Base-by-base conservation (phyloP, 441 rosid species). In the Bocquillonia castaneifolia region DNA sequence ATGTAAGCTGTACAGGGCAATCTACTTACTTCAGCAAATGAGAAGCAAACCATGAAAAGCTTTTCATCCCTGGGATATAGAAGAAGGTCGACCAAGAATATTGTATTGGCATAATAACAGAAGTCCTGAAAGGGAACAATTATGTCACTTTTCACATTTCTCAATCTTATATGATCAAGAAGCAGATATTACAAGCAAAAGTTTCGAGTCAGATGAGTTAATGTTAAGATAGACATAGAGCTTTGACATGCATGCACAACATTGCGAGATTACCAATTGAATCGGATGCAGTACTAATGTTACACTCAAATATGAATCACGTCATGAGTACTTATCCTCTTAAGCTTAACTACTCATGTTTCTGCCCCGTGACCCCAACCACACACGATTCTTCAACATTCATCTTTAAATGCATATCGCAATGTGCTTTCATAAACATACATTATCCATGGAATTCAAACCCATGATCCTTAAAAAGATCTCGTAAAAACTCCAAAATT, bases 31-130 rank as follows among this genome's bases (percentile, higher is more conserved):
- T 93, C 99, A 0, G 99, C 93, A 82, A 93, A 93, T 18, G 99
- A 86, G 81, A 91, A 91, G 89, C 99, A 93, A 76, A 91, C 88
- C 99, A 93, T 83, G 83, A 91, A 93, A 67, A 93, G 84, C 87
- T 89, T 93, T 76, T 91, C 97, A 72, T 88, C 79, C 75, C 78
- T 86, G 25, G 97, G 91, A 77, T 85, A 87, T 5, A 93, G 68
- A 74, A 93, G 92, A 72, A 91, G 95, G 68, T 85, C 85, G 47
- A 93, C 74, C 93, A 89, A 81, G 86, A 93, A 91, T 73, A 93
- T 93, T 58, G 96, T 91, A 47, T 93, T 93, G 75, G 99, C 99
- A 71, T 91, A 93, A 76, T 93, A 93, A 80, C 99, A 93, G 76
- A 93, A 93, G 74, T 93, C 99, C 97, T 93, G 83, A 54, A 66